These are phyloP conservation scores for Globisporangium spinosum DNA, from an alignment of 352 stramenopile genomes.

Conservation along the genomic window DNA sequence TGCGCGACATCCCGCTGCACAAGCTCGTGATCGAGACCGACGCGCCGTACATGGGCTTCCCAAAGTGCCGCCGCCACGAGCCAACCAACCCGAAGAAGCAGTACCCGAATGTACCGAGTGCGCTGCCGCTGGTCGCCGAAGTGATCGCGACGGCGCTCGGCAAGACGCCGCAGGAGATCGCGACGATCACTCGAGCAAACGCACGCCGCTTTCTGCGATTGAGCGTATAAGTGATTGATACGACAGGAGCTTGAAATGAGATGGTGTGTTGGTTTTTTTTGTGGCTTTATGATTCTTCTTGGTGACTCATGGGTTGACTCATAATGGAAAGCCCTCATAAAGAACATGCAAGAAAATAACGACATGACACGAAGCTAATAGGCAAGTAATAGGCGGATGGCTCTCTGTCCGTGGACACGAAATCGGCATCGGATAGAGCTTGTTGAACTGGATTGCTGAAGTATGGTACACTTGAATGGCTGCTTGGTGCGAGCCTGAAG, in stretches of 20 bases:
- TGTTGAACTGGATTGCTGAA: not conserved
- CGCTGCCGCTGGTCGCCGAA: conserved; percentile 54
- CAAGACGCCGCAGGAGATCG: conserved; percentile 49
- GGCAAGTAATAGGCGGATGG: not conserved
- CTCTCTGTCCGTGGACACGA: no score
- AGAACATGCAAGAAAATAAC: not conserved
- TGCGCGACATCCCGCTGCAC: conserved; percentile 64
- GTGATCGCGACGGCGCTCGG: conserved; percentile 48
- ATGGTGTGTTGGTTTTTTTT: not conserved
- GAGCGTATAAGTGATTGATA: not conserved
- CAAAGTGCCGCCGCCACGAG: conserved; percentile 50
- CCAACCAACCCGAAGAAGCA: conserved; percentile 44
- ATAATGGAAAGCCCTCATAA: not conserved
- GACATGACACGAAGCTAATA: not conserved
- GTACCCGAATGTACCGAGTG: conserved; percentile 76
- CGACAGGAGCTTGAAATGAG: not conserved
- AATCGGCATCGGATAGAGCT: no score
- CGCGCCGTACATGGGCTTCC: conserved; percentile 90
- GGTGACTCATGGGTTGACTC: not conserved
- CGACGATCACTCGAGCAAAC: conserved; percentile 56
- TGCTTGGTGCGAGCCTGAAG: no score
- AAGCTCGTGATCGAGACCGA: conserved; percentile 90
- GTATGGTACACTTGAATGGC: conserved; percentile 7
- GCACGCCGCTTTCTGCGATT: conserved; percentile 68
- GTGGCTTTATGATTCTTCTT: not conserved